Evolutionary conservation across 78 protist species (phyloP), one percentile per base, ranked within the genome.

Genomic region (Andalucia godoyi): DNA sequence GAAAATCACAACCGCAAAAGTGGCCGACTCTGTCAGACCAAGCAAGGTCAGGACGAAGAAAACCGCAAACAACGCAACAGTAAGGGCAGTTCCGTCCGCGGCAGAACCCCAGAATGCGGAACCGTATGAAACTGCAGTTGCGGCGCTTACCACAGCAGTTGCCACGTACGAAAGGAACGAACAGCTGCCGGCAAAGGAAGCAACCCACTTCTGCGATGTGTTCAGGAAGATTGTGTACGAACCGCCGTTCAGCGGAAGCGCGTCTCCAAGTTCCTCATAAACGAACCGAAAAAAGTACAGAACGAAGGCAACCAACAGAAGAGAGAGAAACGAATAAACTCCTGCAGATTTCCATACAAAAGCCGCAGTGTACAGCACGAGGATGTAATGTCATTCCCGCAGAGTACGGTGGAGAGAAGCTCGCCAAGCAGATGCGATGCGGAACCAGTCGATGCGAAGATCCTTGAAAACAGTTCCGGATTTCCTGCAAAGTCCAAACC

Each of bases 191-290:
- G 93, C 88, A 6, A 87, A 39, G 0, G 93, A 42, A 33, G 93
- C 87, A 1, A 75, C 41, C 18, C 34, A 57, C 43, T 87, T 87
- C 27, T 76, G 43, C 0, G 93, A 75, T 4, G 88, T 75, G 59
- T 87, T 87, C 38, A 87, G 72, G 17, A 87, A 69, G 27, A 83
- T 72, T 32, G 72, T 82, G 66, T 87, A 87, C 1, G 83, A 83
- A 25, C 93, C 93, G 2, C 93, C 92, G 66, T 81, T 81, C 49
- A 81, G 64, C 39, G 87, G 92, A 8, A 81, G 67, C n/a, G n/a
- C n/a, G n/a, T n/a, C n/a, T n/a, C n/a, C n/a, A n/a, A n/a, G n/a
- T 62, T 78, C 84, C 12, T 42, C 27, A 68, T 70, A 70, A 54
- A 78, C 61, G 54, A 5, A 9, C 38, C 86, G 67, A 61, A 80